These are phyloP conservation scores for Metschnikowia cerradonensis DNA, from an alignment of 805 yeast species.

Conservation along the genomic window DNA sequence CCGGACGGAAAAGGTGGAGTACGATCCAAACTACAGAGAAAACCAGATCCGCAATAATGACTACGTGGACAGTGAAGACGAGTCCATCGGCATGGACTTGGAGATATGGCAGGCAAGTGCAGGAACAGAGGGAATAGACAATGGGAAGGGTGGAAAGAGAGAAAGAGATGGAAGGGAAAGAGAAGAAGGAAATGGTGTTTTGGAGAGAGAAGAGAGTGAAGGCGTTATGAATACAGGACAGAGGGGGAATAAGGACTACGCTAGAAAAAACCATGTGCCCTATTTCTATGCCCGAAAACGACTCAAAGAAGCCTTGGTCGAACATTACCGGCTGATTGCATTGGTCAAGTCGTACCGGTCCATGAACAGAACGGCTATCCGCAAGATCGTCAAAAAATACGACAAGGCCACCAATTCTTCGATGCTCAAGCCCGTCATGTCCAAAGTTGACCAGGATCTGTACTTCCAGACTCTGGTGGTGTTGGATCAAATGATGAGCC, in stretches of 20 bases:
- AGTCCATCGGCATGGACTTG: background rate
- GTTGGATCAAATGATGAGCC: slow-evolving; percentile 57
- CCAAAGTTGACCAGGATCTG: slow-evolving; percentile 47
- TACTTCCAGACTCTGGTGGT: slow-evolving; percentile 61
- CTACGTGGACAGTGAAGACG: background rate
- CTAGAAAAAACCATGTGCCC: slow-evolving; percentile 41
- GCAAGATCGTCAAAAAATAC: slow-evolving; percentile 85
- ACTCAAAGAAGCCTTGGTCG: slow-evolving; percentile 63
- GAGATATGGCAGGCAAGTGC: background rate
- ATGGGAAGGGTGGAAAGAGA: background rate
- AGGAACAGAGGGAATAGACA: background rate
- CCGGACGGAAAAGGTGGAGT: slow-evolving; percentile 11
- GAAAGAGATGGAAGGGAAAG: background rate
- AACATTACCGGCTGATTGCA: slow-evolving; percentile 70
- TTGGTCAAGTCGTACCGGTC: slow-evolving; percentile 66
- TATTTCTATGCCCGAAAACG: slow-evolving; percentile 63
- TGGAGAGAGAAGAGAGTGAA: background rate
- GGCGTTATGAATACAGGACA: background rate
- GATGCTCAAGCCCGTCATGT: slow-evolving; percentile 48
- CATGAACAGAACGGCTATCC: slow-evolving; percentile 80
- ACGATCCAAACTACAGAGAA: slow-evolving; percentile 33
- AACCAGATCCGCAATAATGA: slow-evolving; percentile 37
- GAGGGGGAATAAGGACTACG: slow-evolving; percentile 43
- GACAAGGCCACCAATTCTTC: slow-evolving; percentile 64
- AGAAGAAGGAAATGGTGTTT: background rate